These are phyloP conservation scores for Suillus ampliporus DNA, from an alignment of 768 basidiomycete genomes.

Conservation along the genomic window DNA sequence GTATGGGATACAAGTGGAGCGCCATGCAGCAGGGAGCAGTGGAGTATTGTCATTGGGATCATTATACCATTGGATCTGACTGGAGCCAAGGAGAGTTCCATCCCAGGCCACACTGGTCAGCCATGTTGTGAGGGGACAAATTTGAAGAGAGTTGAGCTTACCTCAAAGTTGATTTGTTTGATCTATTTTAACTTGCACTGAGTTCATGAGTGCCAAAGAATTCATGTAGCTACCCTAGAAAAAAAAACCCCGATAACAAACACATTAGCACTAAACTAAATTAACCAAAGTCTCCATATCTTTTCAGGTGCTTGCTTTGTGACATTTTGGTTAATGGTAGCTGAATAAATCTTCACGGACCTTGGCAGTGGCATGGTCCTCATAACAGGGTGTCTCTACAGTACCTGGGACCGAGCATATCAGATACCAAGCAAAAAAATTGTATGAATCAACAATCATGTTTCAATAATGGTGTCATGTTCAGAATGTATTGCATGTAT, in stretches of 20 bases:
- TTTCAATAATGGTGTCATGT: background rate
- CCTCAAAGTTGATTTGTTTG: background rate
- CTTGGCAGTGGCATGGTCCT: too few species aligned
- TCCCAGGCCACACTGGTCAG: slow-evolving; percentile 3
- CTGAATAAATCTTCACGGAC: too few species aligned
- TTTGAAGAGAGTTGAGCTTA: slow-evolving; percentile 2
- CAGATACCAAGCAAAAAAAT: background rate
- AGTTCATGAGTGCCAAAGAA: slow-evolving; percentile 1
- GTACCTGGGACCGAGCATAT: too few species aligned
- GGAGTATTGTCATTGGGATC: background rate
- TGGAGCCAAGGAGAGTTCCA: slow-evolving; percentile 1
- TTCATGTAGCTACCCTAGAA: slow-evolving; percentile 2
- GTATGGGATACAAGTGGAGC: background rate
- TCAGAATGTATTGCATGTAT: background rate
- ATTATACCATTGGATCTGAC: background rate
- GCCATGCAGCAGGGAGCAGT: background rate
- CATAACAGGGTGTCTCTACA: too few species aligned
- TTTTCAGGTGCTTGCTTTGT: too few species aligned
- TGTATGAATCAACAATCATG: too few species aligned
- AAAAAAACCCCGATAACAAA: too few species aligned
- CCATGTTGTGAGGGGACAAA: slow-evolving; percentile 6
- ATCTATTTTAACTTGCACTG: background rate
- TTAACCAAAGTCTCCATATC: too few species aligned
- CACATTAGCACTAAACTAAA: too few species aligned
- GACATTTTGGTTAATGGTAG: background rate